A percentile compares a stretch with the other conserved stretches of the same genome.
Evolutionary conservation across 164 flowering plant species (phyloP).

Genomic region (Umbellularia californica): DNA sequence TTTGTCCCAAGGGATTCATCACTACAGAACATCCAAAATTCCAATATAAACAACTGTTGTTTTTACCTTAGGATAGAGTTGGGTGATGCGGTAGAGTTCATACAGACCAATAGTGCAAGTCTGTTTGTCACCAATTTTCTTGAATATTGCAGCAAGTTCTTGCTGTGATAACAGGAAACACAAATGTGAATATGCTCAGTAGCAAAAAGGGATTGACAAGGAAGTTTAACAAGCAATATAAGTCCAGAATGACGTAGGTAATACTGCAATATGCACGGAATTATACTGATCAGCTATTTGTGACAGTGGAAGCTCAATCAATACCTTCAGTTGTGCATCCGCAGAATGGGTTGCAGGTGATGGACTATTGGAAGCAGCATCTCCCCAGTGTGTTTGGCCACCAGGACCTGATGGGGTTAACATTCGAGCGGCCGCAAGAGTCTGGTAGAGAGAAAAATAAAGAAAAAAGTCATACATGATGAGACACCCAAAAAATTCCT

Average conservation of each 20-base stretch:
- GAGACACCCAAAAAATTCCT: not conserved
- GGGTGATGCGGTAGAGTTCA: constrained; percentile 90
- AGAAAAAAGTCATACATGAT: not conserved
- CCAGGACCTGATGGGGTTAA: constrained; percentile 81
- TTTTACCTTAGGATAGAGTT: constrained; percentile 87
- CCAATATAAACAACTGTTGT: not conserved
- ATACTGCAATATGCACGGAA: not conserved
- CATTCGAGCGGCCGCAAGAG: constrained; percentile 99
- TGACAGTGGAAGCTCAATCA: not conserved
- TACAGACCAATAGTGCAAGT: constrained; percentile 90
- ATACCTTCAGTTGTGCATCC: constrained; percentile 94
- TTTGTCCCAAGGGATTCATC: not conserved
- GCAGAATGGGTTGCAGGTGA: constrained; percentile 81
- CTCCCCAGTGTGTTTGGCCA: constrained; percentile 96
- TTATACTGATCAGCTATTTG: not conserved
- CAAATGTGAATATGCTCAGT: not conserved
- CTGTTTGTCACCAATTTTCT: constrained; percentile 98
- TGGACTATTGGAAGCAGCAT: constrained; percentile 72
- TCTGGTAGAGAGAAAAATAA: constrained; percentile 36
- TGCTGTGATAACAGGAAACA: constrained; percentile 45
- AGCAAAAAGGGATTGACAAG: not conserved
- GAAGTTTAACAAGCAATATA: not conserved
- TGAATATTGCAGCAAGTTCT: constrained; percentile 97
- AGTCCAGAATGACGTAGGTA: not conserved
- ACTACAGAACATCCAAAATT: not conserved